These are phyloP conservation scores for Fomitopsis pulvina DNA, from an alignment of 768 basidiomycete species.

Conservation along the genomic window DNA sequence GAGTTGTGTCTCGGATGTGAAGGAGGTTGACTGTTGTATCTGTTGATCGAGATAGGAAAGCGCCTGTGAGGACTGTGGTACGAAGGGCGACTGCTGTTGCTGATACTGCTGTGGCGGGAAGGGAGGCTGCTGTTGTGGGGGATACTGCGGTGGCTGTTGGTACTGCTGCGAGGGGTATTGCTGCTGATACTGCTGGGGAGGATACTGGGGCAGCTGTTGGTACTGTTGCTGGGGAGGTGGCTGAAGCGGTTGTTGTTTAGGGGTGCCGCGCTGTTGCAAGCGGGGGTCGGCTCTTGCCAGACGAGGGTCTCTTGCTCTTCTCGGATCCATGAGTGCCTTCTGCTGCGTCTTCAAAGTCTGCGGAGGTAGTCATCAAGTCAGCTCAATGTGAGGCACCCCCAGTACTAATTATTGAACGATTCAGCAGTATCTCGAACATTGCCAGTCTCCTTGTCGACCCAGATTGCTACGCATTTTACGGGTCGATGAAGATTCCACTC, in stretches of 20 bases:
- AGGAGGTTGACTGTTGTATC: not conserved
- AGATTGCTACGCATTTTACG: slow-evolving; percentile 28
- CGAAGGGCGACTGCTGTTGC: not conserved
- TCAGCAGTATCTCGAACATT: slow-evolving; percentile 97
- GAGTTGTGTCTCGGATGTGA: slow-evolving; percentile 5
- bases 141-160: slow-evolving; percentile 1
- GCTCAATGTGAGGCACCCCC: not conserved
- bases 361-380: not conserved
- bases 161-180: slow-evolving; percentile 3
- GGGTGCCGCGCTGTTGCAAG: slow-evolving; percentile 40
- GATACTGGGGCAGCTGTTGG: not conserved
- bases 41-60: slow-evolving; percentile 1
- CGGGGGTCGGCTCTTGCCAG: slow-evolving; percentile 67
- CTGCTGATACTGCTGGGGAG: slow-evolving; percentile 3
- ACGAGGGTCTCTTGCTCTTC: slow-evolving; percentile 76
- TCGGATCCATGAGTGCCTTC: slow-evolving; percentile 59
- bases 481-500: slow-evolving; percentile 89
- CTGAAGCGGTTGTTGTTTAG: slow-evolving; percentile 22
- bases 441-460: slow-evolving; percentile 72
- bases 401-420: slow-evolving; percentile 21
- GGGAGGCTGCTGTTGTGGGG: not conserved
- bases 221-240: slow-evolving; percentile 7
- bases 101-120: not conserved
- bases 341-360: slow-evolving; percentile 6
- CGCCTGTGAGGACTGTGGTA: slow-evolving; percentile 2